Conservation (phyloP, 2,329 filamentous ascomycete genomes). For the Microsporum ferrugineum region DNA sequence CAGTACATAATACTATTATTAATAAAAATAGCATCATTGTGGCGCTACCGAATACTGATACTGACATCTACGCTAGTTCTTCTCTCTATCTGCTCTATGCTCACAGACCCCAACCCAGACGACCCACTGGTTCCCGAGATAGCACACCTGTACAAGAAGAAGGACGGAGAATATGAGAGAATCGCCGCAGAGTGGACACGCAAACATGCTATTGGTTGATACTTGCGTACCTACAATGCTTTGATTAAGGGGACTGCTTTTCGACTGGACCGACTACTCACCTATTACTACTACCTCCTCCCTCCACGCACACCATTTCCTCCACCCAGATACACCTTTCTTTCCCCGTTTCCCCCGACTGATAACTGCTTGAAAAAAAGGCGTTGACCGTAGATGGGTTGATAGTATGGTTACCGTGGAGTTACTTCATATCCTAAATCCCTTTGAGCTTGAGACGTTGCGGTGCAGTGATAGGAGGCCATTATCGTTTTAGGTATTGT, state of each 20-base stretch:
- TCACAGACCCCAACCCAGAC: slow-evolving; percentile 98
- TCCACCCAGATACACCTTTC: background rate
- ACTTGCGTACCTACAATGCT: background rate
- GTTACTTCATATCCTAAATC: background rate
- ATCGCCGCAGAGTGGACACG: slow-evolving; percentile 97
- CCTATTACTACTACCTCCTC: background rate
- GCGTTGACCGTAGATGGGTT: background rate
- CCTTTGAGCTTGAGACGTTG: background rate
- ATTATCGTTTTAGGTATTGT: background rate
- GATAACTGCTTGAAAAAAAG: background rate
- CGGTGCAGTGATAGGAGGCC: background rate
- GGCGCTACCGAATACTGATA: background rate
- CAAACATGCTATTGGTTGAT: slow-evolving; percentile 83
- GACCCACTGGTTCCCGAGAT: slow-evolving; percentile 98
- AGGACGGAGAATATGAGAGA: slow-evolving; percentile 87
- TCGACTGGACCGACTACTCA: background rate
- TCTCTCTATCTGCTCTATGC: slow-evolving; percentile 76
- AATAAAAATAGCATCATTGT: too few species aligned
- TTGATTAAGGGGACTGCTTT: background rate
- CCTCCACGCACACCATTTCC: background rate
- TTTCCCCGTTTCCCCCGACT: background rate
- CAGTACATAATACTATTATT: slow-evolving; percentile 18
- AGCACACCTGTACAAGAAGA: slow-evolving; percentile 99
- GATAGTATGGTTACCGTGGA: background rate
- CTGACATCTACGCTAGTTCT: slow-evolving; percentile 4